Base-by-base conservation (phyloP, 805 yeast genomes). In the Komagataella kurtzmanii region DNA sequence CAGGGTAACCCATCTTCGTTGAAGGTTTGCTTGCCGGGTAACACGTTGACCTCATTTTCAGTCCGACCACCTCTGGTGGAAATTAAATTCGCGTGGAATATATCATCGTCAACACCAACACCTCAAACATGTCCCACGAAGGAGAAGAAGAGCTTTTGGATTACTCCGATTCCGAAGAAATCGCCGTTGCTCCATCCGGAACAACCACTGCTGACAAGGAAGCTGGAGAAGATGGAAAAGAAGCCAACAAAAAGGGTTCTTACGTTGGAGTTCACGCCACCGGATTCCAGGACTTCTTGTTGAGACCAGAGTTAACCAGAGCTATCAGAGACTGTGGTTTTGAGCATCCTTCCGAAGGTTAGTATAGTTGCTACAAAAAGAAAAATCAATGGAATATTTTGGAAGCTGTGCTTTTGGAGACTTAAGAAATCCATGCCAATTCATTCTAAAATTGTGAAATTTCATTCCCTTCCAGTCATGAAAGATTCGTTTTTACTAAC, bases 241-340 rank as follows among this genome's bases (percentile, higher is more conserved):
- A 77, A 55, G 79, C 81, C 54, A 89, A 83, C 63, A 87, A 91
- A 72, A 91, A 91, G 73, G 98, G 98, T 65, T 88, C 97, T 47
- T 93, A 93, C 63, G 98, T 90, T 55, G 98, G 98, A 65, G 87
- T 89, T 62, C 98, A 93, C 71, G 91, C 98, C 58, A 91, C 98
- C 57, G 97, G 97, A 68, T 91, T 93, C 83, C 88, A 95, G 72
- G 99, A 93, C 74, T 91, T 91, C 72, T 74, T 93, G 65, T 79
- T 91, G 71, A 93, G 93, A 75, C 97, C 98, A 36, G 99, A 93
- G 74, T 79, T 91, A 60, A 78, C 91, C 64, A 85, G 99, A 73
- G 99, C 99, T 58, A 91, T 91, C 66, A 95, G 90, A 59, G 99
- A 91, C 73, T 89, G 97, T 77, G 99, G 99, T 77, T 91, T 91